phyloP scores from a whole-genome alignment of 225 moss, liverwort and hornwort species.

The Sphagnum tenellum region DNA sequence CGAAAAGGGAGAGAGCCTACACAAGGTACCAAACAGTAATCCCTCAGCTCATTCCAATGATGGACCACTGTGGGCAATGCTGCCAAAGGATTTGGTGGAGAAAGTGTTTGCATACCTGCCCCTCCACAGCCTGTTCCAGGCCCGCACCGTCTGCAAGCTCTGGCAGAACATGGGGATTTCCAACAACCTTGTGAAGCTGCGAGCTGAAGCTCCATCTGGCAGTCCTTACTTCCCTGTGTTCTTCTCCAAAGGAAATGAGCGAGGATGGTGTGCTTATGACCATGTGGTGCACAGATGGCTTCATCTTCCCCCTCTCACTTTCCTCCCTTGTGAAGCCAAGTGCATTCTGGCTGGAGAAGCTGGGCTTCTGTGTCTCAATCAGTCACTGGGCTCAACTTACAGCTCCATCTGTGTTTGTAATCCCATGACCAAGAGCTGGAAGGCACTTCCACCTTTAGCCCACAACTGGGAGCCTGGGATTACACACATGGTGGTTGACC shows the following conservation, averaged over 20 bases:
- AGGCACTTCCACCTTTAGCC: slow-evolving; percentile 29
- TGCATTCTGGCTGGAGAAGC: slow-evolving; percentile 43
- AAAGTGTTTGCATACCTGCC: slow-evolving; percentile 54
- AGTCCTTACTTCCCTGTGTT: slow-evolving; percentile 53
- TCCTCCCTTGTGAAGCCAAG: slow-evolving; percentile 42
- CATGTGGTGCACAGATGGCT: slow-evolving; percentile 42
- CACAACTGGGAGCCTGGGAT: slow-evolving; percentile 41
- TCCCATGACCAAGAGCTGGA: slow-evolving; percentile 35
- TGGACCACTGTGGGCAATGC: slow-evolving; percentile 39
- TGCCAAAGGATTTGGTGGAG: slow-evolving; percentile 62
- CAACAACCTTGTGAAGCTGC: slow-evolving; percentile 47
- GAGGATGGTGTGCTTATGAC: slow-evolving; percentile 57
- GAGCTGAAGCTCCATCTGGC: slow-evolving; percentile 33
- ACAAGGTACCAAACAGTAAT: too few species aligned
- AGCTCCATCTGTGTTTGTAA: slow-evolving; percentile 35
- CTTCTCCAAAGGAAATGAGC: slow-evolving; percentile 39
- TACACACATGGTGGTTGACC: slow-evolving; percentile 55
- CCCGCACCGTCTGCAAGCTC: slow-evolving; percentile 47
- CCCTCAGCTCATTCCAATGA: background rate
- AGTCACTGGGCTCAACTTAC: slow-evolving; percentile 23
- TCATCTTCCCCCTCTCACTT: slow-evolving; percentile 47
- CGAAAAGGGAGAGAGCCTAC: too few species aligned
- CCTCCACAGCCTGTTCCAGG: slow-evolving; percentile 45
- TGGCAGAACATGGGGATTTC: slow-evolving; percentile 47
- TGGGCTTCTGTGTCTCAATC: slow-evolving; percentile 40